Evolutionary conservation across 306 rosid genomes (phyloP), one percentile per base, ranked within the genome.

Genomic region (Datisca glomerata): DNA sequence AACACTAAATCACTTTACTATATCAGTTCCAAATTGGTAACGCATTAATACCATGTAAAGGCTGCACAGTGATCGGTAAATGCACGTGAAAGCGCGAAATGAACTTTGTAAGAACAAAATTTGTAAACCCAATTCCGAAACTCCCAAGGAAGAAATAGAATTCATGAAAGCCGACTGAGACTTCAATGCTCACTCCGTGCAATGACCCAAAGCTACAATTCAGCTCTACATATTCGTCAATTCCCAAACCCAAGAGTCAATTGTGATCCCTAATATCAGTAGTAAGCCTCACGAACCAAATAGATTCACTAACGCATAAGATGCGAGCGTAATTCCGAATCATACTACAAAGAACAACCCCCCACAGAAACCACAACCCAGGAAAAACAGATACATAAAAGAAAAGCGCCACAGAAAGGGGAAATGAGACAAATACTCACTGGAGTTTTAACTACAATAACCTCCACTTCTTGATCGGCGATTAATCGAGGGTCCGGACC

Each of bases 391-490:
- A 24, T 15, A 41, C 3, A 12, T 3, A 13, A 35, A 62, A 21
- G 21, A 37, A 22, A 45, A 73, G 36, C 40, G 21, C 16, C 4
- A 43, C 3, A 6, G 20, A 60, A 50, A 46, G 3, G 1, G 13
- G 18, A 44, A 23, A n/a, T 0, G 8, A 47, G 39, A 28, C 2
- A 19, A 21, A 35, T 2, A 56, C 86, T 67, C 23, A 89, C 97
- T 0, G 79, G 71, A 35, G 93, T 44, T 65, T 66, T 83, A 27
- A 89, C 72, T 19, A 68, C 57, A 46, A 89, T 63, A 56, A 68
- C 78, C 28, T 83, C 93, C 1, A 71, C 15, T 27, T 71, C 64
- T 0, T 52, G 81, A 41, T 82, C 81, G 22, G 64, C 29, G 62
- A 56, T 55, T 4, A 53, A 62, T 52, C 64, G 85, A 47, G 47